These are phyloP conservation scores for Alternaria consortialis DNA, from an alignment of 2,329 filamentous ascomycete genomes.

Conservation along the genomic window DNA sequence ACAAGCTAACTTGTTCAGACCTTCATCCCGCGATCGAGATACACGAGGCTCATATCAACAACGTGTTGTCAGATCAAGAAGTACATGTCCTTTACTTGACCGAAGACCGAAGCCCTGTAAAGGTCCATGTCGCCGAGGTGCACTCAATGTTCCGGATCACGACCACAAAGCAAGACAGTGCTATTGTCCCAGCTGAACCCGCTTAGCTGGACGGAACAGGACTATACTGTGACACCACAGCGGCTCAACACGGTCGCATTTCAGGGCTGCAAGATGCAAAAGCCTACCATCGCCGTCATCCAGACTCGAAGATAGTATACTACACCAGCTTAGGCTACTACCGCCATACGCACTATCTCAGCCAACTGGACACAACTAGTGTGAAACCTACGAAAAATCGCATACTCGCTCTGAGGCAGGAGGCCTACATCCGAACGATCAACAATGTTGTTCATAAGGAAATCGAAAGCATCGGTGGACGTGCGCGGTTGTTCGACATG, in stretches of 20 bases:
- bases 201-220: not conserved
- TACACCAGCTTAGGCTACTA: not conserved
- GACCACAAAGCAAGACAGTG: not conserved
- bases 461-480: not conserved
- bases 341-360: not conserved
- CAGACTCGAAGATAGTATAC: not conserved
- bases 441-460: not conserved
- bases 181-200: no score
- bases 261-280: not conserved
- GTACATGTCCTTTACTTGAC: not conserved
- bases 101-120: not conserved
- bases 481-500: not conserved
- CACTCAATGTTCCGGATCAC: conserved; percentile 1
- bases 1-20: not conserved
- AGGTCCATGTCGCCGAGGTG: not conserved
- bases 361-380: not conserved
- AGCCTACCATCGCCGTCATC: not conserved
- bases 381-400: not conserved
- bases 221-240: not conserved
- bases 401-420: not conserved
- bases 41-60: not conserved
- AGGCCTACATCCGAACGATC: not conserved
- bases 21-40: not conserved
- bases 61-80: not conserved
- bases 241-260: not conserved